Evolutionary conservation across 139 green algal species (phyloP).

Genomic region (Dunaliella primolecta): DNA sequence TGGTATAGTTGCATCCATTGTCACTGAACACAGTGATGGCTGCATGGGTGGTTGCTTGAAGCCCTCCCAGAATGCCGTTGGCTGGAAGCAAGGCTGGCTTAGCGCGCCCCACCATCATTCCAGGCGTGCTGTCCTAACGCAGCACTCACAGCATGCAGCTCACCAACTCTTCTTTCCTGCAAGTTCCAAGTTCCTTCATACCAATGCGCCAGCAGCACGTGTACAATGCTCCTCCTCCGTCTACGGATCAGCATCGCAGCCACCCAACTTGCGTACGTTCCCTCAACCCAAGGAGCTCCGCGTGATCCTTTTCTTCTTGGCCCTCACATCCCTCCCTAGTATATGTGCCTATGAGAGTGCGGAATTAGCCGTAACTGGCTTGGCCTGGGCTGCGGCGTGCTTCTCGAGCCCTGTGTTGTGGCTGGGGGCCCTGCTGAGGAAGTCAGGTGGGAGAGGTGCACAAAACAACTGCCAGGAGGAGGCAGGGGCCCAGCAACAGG

Average conservation of each 20-base stretch:
- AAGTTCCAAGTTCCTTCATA: background rate
- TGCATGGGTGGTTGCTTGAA: too few relatives aligned
- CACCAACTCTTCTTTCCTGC: background rate
- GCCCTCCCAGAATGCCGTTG: too few relatives aligned
- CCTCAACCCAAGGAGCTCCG: too few relatives aligned
- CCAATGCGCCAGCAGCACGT: background rate
- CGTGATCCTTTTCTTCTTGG: background rate
- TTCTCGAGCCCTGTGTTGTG: background rate
- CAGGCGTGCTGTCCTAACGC: too few relatives aligned
- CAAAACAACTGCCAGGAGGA: too few relatives aligned
- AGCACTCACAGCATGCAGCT: background rate
- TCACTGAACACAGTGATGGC: too few relatives aligned
- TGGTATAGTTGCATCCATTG: too few relatives aligned
- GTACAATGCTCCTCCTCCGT: background rate
- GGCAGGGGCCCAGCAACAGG: background rate
- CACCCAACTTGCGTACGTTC: too few relatives aligned
- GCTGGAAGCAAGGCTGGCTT: too few relatives aligned
- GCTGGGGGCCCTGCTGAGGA: too few relatives aligned
- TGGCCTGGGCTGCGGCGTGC: background rate
- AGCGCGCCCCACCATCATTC: too few relatives aligned
- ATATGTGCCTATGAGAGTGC: background rate
- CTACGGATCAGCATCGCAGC: background rate
- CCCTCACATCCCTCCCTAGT: background rate
- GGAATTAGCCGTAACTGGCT: background rate
- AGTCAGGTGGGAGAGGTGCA: too few relatives aligned